Evolutionary conservation across 2,329 filamentous ascomycete genomes (phyloP).

Genomic region (Tolypocladium ophioglossoides): DNA sequence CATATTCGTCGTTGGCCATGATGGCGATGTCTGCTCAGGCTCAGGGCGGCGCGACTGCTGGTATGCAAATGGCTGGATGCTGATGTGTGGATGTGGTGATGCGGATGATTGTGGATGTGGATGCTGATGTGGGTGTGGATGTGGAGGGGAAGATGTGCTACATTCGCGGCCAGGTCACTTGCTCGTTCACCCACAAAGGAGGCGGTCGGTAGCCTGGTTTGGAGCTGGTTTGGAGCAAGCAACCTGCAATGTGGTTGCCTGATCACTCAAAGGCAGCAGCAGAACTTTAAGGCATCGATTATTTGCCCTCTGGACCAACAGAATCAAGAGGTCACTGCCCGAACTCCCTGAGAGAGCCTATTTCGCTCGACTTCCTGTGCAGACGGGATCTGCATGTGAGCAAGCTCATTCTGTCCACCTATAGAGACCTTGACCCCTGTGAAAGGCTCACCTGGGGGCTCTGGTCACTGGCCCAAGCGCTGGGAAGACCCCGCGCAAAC

Average conservation of each 20-base stretch:
- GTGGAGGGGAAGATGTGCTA: constrained; percentile 9
- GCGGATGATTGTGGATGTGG: constrained; percentile 1
- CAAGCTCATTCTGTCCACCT: no score
- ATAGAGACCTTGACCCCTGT: no score
- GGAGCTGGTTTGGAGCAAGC: not conserved
- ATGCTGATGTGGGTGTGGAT: constrained; percentile 8
- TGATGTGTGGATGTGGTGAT: constrained; percentile 1
- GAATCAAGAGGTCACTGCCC: not conserved
- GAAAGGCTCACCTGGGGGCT: no score
- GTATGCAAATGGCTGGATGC: not conserved
- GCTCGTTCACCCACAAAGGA: not conserved
- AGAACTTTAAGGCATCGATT: not conserved
- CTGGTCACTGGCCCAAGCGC: no score
- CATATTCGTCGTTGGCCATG: constrained; percentile 99
- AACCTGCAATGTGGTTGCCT: not conserved
- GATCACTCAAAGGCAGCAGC: not conserved
- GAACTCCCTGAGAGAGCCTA: not conserved
- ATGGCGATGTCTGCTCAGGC: constrained; percentile 23
- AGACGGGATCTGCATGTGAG: not conserved
- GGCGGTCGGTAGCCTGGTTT: not conserved
- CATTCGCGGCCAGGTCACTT: constrained; percentile 1
- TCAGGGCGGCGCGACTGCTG: not conserved
- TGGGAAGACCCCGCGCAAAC: no score
- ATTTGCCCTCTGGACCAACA: not conserved
- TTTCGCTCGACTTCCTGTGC: not conserved